phyloP scores from a whole-genome alignment of 2,329 filamentous ascomycete species.

The Chrysoporthe deuterocubensis region DNA sequence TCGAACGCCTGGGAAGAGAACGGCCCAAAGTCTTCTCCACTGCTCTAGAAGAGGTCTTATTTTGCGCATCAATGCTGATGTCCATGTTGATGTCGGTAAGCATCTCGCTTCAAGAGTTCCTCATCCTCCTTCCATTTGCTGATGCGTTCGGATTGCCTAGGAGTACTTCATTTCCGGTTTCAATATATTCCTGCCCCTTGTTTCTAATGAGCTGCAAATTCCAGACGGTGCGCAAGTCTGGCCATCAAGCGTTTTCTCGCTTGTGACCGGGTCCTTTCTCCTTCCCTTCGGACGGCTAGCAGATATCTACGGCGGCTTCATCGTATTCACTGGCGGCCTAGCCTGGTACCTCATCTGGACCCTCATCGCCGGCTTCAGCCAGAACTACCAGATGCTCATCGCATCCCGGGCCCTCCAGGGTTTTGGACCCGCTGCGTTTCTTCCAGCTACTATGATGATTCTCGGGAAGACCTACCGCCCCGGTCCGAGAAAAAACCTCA shows the following conservation, averaged over 20 bases:
- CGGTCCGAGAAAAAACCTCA: conserved; percentile 71
- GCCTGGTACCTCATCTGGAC: conserved; percentile 72
- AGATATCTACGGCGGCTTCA: conserved; percentile 66
- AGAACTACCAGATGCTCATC: conserved; percentile 71
- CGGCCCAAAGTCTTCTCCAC: conserved; percentile 57
- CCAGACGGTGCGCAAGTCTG: conserved; percentile 63
- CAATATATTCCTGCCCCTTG: conserved; percentile 69
- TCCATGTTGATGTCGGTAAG: conserved; percentile 60
- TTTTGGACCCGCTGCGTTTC: conserved; percentile 71
- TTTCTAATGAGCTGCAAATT: conserved; percentile 66
- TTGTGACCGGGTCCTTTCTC: conserved; percentile 59
- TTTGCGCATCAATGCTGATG: conserved; percentile 62
- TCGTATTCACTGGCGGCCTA: conserved; percentile 63
- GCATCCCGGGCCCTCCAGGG: conserved; percentile 76
- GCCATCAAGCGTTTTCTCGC: conserved; percentile 65
- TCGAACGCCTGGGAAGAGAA: conserved; percentile 63
- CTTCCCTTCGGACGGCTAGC: conserved; percentile 66
- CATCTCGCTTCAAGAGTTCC: not conserved
- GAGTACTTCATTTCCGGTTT: conserved; percentile 83
- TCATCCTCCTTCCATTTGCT: too few relatives aligned
- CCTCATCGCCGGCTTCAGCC: conserved; percentile 70
- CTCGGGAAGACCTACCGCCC: conserved; percentile 71
- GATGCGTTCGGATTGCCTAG: conserved; percentile 36
- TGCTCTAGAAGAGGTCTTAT: conserved; percentile 57
- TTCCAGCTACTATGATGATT: conserved; percentile 72